These are phyloP conservation scores for Russula foetens DNA, from an alignment of 768 basidiomycete genomes.

Conservation along the genomic window DNA sequence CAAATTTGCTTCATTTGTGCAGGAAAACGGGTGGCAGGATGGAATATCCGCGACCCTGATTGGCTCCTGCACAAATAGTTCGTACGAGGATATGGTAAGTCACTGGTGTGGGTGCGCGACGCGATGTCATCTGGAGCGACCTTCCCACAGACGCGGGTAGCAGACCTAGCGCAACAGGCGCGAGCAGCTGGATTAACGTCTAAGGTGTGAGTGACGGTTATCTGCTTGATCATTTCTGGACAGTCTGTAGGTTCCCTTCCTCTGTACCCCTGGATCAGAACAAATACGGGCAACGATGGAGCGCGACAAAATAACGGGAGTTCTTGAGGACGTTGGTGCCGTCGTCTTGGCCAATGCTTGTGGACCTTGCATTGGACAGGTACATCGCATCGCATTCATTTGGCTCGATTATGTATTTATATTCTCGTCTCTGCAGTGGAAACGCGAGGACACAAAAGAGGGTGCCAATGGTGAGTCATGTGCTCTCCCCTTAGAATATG, in stretches of 20 bases:
- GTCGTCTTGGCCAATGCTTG: conserved; percentile 95
- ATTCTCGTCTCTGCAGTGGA: conserved; percentile 55
- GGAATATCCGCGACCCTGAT: conserved; percentile 87
- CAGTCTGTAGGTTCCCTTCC: conserved; percentile 61
- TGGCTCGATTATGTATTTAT: not conserved
- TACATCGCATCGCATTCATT: conserved; percentile 25
- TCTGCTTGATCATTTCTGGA: not conserved
- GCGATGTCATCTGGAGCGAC: conserved; percentile 1
- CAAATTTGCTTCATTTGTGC: conserved; percentile 71
- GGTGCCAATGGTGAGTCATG: conserved; percentile 74
- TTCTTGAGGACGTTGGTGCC: conserved; percentile 85
- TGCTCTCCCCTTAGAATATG: conserved; percentile 1
- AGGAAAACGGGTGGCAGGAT: conserved; percentile 88
- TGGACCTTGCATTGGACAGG: conserved; percentile 97
- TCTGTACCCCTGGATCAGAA: conserved; percentile 88
- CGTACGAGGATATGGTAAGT: conserved; percentile 88
- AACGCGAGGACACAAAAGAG: conserved; percentile 76
- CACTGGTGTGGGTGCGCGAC: not conserved
- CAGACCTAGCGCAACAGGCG: conserved; percentile 86
- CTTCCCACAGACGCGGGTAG: conserved; percentile 70
- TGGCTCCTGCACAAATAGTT: conserved; percentile 99
- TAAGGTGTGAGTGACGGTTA: conserved; percentile 36
- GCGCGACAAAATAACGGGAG: conserved; percentile 78
- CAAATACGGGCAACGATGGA: conserved; percentile 97
- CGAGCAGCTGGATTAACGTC: conserved; percentile 71